A percentile compares a stretch with the other conserved stretches of the same genome.
These are phyloP conservation scores for Raddia distichophylla DNA, from an alignment of 176 grass and related monocot species.

Conservation along the genomic window DNA sequence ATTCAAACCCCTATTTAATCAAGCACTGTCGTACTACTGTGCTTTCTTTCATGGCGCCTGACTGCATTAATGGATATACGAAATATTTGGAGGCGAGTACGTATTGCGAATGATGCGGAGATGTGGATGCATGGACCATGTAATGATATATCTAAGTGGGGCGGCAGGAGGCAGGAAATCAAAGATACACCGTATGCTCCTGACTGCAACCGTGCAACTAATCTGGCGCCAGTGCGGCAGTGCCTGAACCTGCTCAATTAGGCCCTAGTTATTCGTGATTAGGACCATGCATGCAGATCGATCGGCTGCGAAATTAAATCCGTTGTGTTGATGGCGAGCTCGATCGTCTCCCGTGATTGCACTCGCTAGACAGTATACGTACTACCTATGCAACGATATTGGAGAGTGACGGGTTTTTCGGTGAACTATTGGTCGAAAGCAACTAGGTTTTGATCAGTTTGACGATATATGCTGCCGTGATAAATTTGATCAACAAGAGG, in stretches of 20 bases:
- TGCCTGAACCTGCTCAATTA: slow-evolving; percentile 26
- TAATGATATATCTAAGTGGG: slow-evolving; percentile 35
- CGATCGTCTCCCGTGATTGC: not conserved
- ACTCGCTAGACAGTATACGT: not conserved
- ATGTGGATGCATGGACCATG: slow-evolving; percentile 39
- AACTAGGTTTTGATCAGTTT: not conserved
- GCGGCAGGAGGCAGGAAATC: slow-evolving; percentile 59
- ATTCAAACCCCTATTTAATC: not conserved
- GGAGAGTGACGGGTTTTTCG: not conserved
- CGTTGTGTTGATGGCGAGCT: not conserved
- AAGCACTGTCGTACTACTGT: not conserved
- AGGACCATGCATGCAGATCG: slow-evolving; percentile 8
- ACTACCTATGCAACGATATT: not conserved
- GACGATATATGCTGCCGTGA: not conserved
- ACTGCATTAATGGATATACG: not conserved
- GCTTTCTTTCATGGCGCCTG: not conserved
- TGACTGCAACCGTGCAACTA: slow-evolving; percentile 56
- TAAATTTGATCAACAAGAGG: not conserved
- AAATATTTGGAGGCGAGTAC: slow-evolving; percentile 25
- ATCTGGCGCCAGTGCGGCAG: slow-evolving; percentile 1
- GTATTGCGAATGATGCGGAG: slow-evolving; percentile 37
- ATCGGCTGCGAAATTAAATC: not conserved
- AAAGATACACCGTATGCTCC: slow-evolving; percentile 51
- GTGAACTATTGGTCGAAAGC: not conserved
- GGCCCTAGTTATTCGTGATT: slow-evolving; percentile 14